Evolutionary conservation across 106 monocot genomes (phyloP), one percentile per base, ranked within the genome.

Genomic region (Hemerocallis citrina): DNA sequence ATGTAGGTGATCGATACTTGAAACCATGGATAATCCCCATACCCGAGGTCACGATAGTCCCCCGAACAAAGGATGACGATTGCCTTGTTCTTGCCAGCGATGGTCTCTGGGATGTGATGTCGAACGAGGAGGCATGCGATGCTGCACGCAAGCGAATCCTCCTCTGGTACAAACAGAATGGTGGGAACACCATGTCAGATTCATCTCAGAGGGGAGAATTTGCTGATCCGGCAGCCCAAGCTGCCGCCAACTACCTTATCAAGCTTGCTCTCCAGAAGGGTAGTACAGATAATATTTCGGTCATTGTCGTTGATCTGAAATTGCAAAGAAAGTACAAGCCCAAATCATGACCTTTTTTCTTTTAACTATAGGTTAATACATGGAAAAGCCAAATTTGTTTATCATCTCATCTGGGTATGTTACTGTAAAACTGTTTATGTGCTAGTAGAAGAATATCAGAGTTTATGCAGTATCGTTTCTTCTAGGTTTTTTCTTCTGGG

Each of bases 41-140:
- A 23, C 89, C 89, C 25, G 89, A 89, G 72, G 72, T 89, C 20
- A 81, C 65, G 21, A 50, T 84, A 12, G 39, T 81, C 35, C 59
- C 61, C 13, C 30, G 89, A 57, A 57, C 69, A 1, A 81, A 62
- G 35, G 89, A 89, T 20, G 84, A 89, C 21, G 89, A 89, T 36
- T 89, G 89, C 23, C 74, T 89, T 11, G 73, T 89, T 52, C 70
- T 89, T 3, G 89, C 89, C 7, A 84, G 80, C 30, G 89, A 89
- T 28, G 85, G 85, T 11, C 42, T 85, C 29, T 85, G 80, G 79
- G 85, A 85, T 55, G 85, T 85, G 0, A 45, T 85, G 72, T 80
- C 85, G 1, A 85, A 85, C n/a, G 74, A 85, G 40, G 85, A 85
- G 67, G 81, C 55, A 20, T 81, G 77, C 34, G 77, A 81, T 35